These are phyloP conservation scores for Fagus sylvatica DNA, from an alignment of 306 rosid species.

Conservation along the genomic window DNA sequence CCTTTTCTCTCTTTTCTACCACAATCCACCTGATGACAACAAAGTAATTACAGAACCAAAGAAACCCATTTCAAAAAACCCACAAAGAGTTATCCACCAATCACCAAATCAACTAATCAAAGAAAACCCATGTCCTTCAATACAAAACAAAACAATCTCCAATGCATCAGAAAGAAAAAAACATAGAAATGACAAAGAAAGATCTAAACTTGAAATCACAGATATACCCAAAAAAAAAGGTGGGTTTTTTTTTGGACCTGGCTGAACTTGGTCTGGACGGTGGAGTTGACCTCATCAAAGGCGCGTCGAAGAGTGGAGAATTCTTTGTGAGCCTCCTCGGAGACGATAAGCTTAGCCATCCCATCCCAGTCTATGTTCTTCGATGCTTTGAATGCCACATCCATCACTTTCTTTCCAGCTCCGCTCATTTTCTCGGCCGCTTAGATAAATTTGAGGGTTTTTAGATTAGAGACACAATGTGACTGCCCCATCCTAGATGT, in stretches of 20 bases:
- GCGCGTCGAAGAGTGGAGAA: slow-evolving; percentile 84
- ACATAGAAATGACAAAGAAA: slow-evolving; percentile 30
- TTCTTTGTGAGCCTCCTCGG: slow-evolving; percentile 96
- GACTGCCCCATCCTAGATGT: neutral
- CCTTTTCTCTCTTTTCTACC: neutral
- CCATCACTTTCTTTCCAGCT: slow-evolving; percentile 65
- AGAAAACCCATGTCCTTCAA: neutral
- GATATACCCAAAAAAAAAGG: neutral
- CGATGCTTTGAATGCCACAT: slow-evolving; percentile 77
- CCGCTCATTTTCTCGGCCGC: slow-evolving; percentile 72
- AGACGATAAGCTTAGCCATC: slow-evolving; percentile 88
- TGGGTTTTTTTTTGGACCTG: slow-evolving; percentile 47
- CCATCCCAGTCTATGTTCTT: slow-evolving; percentile 92
- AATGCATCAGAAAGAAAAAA: neutral
- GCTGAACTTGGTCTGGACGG: slow-evolving; percentile 92
- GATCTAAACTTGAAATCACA: slow-evolving; percentile 24
- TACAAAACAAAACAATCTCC: neutral
- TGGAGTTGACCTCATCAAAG: slow-evolving; percentile 88
- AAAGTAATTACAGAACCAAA: neutral
- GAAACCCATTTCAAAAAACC: neutral
- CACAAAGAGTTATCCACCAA: neutral
- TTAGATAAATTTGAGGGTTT: neutral
- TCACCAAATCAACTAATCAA: neutral
- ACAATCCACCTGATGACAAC: neutral
- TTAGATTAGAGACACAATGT: neutral